Conservation (phyloP, 106 monocot species). For the Acorus gramineus region DNA sequence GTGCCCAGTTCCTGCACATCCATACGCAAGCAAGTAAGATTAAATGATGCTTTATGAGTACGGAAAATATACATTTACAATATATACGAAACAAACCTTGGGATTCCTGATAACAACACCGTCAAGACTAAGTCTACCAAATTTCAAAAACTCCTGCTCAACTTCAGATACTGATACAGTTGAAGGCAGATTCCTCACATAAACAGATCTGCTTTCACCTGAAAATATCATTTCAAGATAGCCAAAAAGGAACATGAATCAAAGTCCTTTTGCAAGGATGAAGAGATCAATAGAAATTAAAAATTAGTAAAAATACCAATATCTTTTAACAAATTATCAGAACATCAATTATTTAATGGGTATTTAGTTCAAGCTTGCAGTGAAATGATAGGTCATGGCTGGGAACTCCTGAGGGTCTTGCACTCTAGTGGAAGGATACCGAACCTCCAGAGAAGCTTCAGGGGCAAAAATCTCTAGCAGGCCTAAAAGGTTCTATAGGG, state of each 20-base stretch:
- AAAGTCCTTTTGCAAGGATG: not conserved
- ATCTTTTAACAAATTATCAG: too few species aligned
- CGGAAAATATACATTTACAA: too few species aligned
- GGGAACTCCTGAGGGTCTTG: too few species aligned
- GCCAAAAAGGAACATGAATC: not conserved
- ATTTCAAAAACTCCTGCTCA: conserved; percentile 62
- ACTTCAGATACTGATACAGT: conserved; percentile 44
- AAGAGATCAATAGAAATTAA: not conserved
- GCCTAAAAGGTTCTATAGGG: too few species aligned
- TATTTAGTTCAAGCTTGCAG: too few species aligned
- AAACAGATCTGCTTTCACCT: conserved; percentile 79
- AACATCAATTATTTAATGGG: too few species aligned
- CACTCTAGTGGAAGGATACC: too few species aligned
- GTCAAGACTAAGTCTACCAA: conserved; percentile 51
- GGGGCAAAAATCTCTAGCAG: too few species aligned
- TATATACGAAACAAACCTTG: conserved; percentile 32
- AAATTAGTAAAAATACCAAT: too few species aligned
- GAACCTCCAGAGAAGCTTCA: too few species aligned
- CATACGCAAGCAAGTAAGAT: not conserved
- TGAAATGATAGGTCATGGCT: too few species aligned
- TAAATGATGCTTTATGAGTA: too few species aligned
- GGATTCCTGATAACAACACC: conserved; percentile 70
- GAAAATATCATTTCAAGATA: not conserved
- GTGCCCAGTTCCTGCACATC: conserved; percentile 58
- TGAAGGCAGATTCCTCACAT: conserved; percentile 68